Evolutionary conservation across 2,329 filamentous ascomycete genomes (phyloP), one percentile per base, ranked within the genome.

Genomic region (Acarospora socialis): DNA sequence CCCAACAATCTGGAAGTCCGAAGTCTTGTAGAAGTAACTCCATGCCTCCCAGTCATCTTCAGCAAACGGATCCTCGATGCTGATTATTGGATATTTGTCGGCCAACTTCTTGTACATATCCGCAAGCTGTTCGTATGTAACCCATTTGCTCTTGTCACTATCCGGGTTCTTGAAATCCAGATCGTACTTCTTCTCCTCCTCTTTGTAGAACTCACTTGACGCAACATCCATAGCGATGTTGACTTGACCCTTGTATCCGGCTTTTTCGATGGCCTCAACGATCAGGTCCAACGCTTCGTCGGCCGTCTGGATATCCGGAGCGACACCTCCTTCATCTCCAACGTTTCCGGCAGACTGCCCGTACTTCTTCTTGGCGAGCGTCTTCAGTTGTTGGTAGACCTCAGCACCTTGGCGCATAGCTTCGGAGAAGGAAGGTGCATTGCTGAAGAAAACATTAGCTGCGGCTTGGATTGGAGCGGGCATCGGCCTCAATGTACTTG

Each of bases 161-260:
- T 95, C 79, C 53, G 90, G 87, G 77, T 98, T 98, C 82, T 98
- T 95, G 82, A 95, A 98, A 78, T 95, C 90, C 45, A 98, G 73
- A 58, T 98, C 90, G 74, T 98, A 98, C 73, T 95, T 95, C 81
- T 95, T 94, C 59, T 67, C 87, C 32, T 90, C 82, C 52, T 68
- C 63, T 70, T 95, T 95, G 80, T 98, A 98, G 74, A 98, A 98
- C 65, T 98, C 90, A 70, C 81, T 92, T 45, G 90, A 94, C 46
- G 90, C 90, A 57, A 95, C 87, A 55, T 98, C 90, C 84, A 98
- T 92, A 58, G 90, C 90, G 52, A 98, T 98, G 63, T 92, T 82
- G 60, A 98, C 77, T 72, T 90, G 70, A 61, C 87, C 90, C 38
- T 80, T 84, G 72, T 98, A 95, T 47, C 90, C 90, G 46, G 87